These are phyloP conservation scores for Nemophila menziesii DNA, from an alignment of 257 asterid species.

Conservation along the genomic window DNA sequence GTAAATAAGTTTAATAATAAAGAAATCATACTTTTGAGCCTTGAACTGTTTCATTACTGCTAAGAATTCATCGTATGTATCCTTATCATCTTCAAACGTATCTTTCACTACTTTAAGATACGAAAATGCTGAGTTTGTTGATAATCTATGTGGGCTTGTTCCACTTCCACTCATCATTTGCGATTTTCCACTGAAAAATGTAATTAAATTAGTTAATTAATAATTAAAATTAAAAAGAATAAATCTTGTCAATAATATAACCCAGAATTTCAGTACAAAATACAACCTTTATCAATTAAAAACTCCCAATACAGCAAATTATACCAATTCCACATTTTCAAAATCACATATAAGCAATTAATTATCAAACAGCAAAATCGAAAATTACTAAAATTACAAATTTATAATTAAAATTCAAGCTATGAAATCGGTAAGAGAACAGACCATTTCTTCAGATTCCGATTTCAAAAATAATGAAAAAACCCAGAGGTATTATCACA, in stretches of 20 bases:
- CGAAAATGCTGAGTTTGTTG: conserved; percentile 64
- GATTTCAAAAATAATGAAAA: too few relatives aligned
- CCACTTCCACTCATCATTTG: conserved; percentile 68
- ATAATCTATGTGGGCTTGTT: conserved; percentile 50
- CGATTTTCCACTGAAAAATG: conserved; percentile 45
- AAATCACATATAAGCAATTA: neutral
- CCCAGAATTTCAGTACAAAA: too few relatives aligned
- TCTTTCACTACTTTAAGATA: conserved; percentile 76
- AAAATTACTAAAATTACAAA: too few relatives aligned
- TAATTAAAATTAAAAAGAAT: too few relatives aligned
- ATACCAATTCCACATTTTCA: too few relatives aligned
- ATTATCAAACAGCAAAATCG: neutral
- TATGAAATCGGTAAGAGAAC: too few relatives aligned
- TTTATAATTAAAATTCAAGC: too few relatives aligned
- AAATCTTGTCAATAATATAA: too few relatives aligned
- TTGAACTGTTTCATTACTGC: conserved; percentile 93
- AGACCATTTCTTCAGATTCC: too few relatives aligned
- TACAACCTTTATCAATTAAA: too few relatives aligned
- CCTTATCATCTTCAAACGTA: conserved; percentile 57
- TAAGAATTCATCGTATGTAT: conserved; percentile 75
- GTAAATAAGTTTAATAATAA: neutral
- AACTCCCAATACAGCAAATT: too few relatives aligned
- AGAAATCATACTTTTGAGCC: conserved; percentile 52
- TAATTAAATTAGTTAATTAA: too few relatives aligned
- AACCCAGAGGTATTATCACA: neutral